Conservation (phyloP, 257 asterid species). For the Catharanthus roseus region DNA sequence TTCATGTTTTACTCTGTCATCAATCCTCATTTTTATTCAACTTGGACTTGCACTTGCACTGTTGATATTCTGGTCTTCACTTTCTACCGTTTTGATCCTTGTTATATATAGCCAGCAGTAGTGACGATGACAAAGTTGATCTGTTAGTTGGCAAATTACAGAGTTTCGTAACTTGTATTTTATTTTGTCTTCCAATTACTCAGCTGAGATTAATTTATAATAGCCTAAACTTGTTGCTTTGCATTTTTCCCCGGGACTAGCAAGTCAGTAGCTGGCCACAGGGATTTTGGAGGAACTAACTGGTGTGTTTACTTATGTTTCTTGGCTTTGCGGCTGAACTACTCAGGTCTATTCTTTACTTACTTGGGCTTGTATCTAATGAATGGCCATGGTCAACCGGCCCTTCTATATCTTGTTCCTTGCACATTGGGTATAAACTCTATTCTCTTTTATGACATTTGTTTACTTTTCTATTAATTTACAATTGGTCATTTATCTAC, state of each 20-base stretch:
- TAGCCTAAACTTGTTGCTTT: neutral
- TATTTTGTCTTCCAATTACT: too few relatives aligned
- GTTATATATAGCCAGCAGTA: too few relatives aligned
- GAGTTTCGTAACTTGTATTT: neutral
- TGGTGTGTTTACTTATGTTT: neutral
- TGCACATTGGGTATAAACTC: constrained; percentile 68
- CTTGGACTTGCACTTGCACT: too few relatives aligned
- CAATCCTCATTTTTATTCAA: too few relatives aligned
- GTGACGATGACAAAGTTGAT: neutral
- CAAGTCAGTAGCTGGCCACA: neutral
- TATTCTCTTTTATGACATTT: neutral
- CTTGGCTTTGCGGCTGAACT: constrained; percentile 11
- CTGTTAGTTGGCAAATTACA: neutral
- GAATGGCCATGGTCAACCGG: constrained; percentile 96
- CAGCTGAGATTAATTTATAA: neutral
- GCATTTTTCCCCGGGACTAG: neutral
- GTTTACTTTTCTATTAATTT: neutral
- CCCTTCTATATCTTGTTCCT: constrained; percentile 91
- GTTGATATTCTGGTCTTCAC: too few relatives aligned
- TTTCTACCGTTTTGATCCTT: too few relatives aligned
- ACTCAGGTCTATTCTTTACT: constrained; percentile 67
- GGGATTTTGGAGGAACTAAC: neutral
- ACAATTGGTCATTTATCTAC: constrained; percentile 4
- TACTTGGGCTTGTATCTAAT: constrained; percentile 79
- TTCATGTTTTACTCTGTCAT: too few relatives aligned